Base-by-base conservation (phyloP, 768 basidiomycete species). In the Panaeolus papilionaceus region DNA sequence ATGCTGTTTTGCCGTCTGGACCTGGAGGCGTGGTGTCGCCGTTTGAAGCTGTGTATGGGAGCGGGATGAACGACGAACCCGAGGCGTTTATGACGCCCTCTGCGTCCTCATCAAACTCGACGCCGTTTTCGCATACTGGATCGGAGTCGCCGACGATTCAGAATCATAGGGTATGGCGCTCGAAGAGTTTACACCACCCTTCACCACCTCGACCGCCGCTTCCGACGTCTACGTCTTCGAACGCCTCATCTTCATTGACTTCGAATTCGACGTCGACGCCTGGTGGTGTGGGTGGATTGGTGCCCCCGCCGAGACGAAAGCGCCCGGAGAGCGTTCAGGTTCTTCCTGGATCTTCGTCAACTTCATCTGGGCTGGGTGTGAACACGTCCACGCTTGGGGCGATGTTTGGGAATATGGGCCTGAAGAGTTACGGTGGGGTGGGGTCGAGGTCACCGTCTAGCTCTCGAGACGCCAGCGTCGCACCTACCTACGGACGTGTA, bases 321-420 rank as follows among this genome's bases (percentile, higher is more conserved):
- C 81, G 91, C 1, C 91, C 90, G 0, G 90, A 91, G 71, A 92
- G 90, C 71, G 82, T 88, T 51, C 90, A 91, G 69, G 70, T 89
- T 3, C 67, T 81, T 66, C 67, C 71, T 23, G 61, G 68, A 26
- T 69, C 73, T 3, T 69, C 71, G 12, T 65, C 49, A 23, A 14
- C 45, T 2, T 42, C 49, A 16, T 64, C 67, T 14, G 39, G 39
- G 39, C 9, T 40, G 2, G 39, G 39, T 10, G 39, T 40, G 39
- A 51, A 44, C 6, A 37, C 42, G 45, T 14, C 16, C 3, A 51
- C 49, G 26, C 10, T 51, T 5, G 26, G 49, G 3, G 49, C 23
- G 10, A 51, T 51, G 49, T 51, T 51, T 28, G 49, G 49, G 20
- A 20, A 8, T 1, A 51, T 51, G 20, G 20, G 20, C 23, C 11